Base-by-base conservation (phyloP, 148 eudicot genomes). In the Vaccinium darrowii region DNA sequence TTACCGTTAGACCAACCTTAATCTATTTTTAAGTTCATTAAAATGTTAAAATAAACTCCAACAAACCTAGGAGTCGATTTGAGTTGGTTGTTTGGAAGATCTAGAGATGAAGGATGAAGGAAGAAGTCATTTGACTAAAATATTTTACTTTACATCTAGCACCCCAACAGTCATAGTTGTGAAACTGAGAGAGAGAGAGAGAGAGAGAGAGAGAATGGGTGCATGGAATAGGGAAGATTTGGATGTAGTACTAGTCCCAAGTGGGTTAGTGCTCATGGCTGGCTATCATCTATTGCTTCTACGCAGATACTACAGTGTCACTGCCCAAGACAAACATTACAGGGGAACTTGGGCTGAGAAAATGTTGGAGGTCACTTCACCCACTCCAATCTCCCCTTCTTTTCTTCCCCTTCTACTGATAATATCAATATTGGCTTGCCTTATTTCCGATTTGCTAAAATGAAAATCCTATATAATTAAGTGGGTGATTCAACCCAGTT, bases 181-280 rank as follows among this genome's bases (percentile, higher is more conserved):
- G 27, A 12, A 63, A 63, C 25, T 1, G n/a, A 15, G 43, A 39
- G 6, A 39, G 43, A 39, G 43, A 39, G 81, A 54, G 81, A 79
- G 67, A 30, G 15, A 33, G 67, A 54, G 81, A 27, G 81, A 79
- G 82, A 57, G 50, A 33, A 79, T 79, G 82, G 82, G 50, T 30
- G 56, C 86, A 83, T 90, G 87, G 91, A 84, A 83, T 49, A 86
- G 93, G 86, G 95, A 93, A 63, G 25, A 91, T 84, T 86, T 95
- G 81, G 97, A 95, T 90, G 62, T 89, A 58, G 78, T 94, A 54
- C 78, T 95, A 30, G 97, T 95, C 82, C 98, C 97, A 23, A 19
- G 83, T 58, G 95, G 97, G 60, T 52, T 95, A 2, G 49, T 94
- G 16, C 65, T 92, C 84, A 88, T 95, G 97, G 86, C 90, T 84